Percentiles rank a stretch among this genome's conserved stretches.
These are phyloP conservation scores for Gaeumannomyces sp. DNA, from an alignment of 2,329 filamentous ascomycete species.

Conservation along the genomic window DNA sequence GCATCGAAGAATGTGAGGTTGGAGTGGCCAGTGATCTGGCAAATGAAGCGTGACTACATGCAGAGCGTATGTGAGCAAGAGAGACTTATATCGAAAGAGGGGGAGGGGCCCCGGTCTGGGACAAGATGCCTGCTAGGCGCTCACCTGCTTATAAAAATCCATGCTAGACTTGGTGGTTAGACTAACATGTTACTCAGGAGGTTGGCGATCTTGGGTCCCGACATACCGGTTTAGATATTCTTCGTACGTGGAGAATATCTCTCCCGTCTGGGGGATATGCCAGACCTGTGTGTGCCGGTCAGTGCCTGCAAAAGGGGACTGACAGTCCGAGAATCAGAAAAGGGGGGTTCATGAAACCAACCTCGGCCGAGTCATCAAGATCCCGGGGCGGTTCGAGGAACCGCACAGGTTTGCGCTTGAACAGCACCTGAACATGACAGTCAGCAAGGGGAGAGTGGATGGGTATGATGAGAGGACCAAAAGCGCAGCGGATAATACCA, in stretches of 20 bases:
- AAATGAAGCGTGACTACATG: slow-evolving; percentile 76
- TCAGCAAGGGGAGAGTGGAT: slow-evolving; percentile 14
- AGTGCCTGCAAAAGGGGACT: slow-evolving; percentile 11
- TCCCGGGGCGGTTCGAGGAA: slow-evolving; percentile 66
- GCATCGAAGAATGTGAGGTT: slow-evolving; percentile 90
- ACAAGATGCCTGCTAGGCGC: slow-evolving; percentile 18
- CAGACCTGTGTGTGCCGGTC: slow-evolving; percentile 60
- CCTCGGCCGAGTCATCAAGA: slow-evolving; percentile 78
- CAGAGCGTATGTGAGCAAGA: neutral
- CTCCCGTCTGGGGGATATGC: slow-evolving; percentile 83
- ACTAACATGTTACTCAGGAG: neutral
- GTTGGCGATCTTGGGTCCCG: slow-evolving; percentile 3
- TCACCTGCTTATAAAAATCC: slow-evolving; percentile 89
- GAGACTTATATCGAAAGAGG: slow-evolving; percentile 12
- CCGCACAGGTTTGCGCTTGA: slow-evolving; percentile 91
- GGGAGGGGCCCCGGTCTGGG: neutral
- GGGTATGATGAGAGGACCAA: neutral
- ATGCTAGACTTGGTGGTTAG: slow-evolving; percentile 50
- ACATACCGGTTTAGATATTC: slow-evolving; percentile 76
- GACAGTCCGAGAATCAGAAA: slow-evolving; percentile 11
- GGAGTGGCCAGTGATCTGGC: slow-evolving; percentile 91
- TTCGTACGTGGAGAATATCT: slow-evolving; percentile 85
- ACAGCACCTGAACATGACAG: slow-evolving; percentile 64
- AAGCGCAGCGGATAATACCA: neutral
- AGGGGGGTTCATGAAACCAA: slow-evolving; percentile 33